A percentile compares a stretch with the other conserved stretches of the same genome.
Conservation (phyloP, 2,329 filamentous ascomycete species). For the Fusarium sororula region DNA sequence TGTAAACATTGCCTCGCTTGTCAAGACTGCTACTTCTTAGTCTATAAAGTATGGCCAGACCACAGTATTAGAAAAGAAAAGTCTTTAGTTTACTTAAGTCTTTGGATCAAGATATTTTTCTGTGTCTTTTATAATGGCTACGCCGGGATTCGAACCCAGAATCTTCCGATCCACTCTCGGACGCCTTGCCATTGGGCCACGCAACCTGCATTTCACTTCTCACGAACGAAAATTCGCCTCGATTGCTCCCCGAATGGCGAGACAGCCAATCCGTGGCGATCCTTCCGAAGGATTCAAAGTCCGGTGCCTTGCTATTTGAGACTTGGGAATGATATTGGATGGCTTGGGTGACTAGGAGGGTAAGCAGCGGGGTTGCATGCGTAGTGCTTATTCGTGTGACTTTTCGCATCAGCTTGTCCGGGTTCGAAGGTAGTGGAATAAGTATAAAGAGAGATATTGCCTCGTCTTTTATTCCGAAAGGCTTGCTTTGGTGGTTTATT, state of each 20-base stretch:
- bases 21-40: not conserved
- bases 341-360: not conserved
- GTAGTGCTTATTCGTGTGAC: not conserved
- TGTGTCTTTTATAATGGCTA: not conserved
- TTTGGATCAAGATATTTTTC: fast-evolving
- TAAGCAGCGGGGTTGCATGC: not conserved
- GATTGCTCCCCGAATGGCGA: not conserved
- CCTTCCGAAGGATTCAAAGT: not conserved
- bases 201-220: not conserved
- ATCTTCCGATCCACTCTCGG: constrained; percentile 4
- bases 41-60: fast-evolving
- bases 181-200: not conserved
- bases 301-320: not conserved
- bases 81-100: fast-evolving
- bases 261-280: not conserved
- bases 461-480: fast-evolving
- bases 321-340: not conserved
- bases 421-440: too few relatives aligned
- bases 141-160: not conserved
- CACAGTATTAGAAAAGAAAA: not conserved
- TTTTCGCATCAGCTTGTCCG: not conserved
- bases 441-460: not conserved
- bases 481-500: fast-evolving
- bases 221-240: not conserved
- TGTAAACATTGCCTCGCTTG: too few relatives aligned